These are phyloP conservation scores for Leccinum disarticulatum DNA, from an alignment of 768 basidiomycete species.

Conservation along the genomic window DNA sequence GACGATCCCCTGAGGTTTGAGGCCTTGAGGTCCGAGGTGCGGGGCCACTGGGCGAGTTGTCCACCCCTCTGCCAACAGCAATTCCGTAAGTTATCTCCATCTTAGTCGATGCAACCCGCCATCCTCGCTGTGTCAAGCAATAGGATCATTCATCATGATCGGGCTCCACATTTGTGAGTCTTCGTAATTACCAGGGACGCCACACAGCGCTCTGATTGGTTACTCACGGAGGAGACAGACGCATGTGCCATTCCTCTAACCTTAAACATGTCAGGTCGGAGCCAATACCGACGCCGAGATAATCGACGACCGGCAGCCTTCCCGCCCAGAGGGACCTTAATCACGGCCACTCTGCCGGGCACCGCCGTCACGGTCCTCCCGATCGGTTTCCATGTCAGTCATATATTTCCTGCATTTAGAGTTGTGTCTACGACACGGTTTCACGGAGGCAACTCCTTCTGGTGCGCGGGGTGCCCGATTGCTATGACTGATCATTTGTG, in stretches of 20 bases:
- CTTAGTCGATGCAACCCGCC: constrained; percentile 11
- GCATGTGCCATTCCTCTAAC: constrained; percentile 13
- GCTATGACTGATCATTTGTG: constrained; percentile 10
- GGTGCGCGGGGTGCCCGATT: constrained; percentile 13
- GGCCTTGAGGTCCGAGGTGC: constrained; percentile 1
- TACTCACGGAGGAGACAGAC: constrained; percentile 24
- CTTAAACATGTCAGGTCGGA: constrained; percentile 26
- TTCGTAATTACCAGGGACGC: constrained; percentile 27
- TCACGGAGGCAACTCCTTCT: constrained; percentile 15
- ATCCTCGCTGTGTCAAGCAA: constrained; percentile 15
- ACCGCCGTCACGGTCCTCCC: constrained; percentile 24
- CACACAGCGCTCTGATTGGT: constrained; percentile 23
- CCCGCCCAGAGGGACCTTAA: constrained; percentile 13
- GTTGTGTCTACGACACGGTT: constrained; percentile 11
- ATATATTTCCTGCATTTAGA: constrained; percentile 5
- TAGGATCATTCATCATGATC: constrained; percentile 20
- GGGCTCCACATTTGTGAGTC: constrained; percentile 21
- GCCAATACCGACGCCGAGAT: constrained; percentile 23
- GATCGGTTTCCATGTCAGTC: constrained; percentile 21
- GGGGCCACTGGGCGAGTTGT: constrained; percentile 7
- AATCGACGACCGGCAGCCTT: constrained; percentile 19
- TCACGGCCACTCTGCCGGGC: constrained; percentile 23
- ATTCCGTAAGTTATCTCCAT: constrained; percentile 22
- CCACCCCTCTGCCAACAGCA: constrained; percentile 8
- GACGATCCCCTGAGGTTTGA: constrained; percentile 17